phyloP scores from a whole-genome alignment of 176 grass and related monocot genomes.

The Guadua angustifolia region DNA sequence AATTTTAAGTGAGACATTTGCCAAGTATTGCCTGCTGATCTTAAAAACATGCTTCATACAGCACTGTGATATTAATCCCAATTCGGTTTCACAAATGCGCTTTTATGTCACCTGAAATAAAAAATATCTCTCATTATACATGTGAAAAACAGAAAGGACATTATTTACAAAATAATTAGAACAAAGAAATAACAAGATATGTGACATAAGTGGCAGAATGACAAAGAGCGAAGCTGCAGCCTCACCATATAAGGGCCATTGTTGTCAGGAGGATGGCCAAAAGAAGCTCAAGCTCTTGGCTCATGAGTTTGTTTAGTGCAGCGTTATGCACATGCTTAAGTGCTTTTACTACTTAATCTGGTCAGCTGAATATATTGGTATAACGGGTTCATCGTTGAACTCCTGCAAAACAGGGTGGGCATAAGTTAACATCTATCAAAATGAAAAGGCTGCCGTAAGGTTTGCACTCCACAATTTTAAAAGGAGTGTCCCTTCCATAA shows the following conservation, averaged over 20 bases:
- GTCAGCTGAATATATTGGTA: constrained; percentile 66
- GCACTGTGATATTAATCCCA: constrained; percentile 75
- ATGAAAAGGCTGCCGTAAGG: background rate
- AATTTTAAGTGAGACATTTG: constrained; percentile 81
- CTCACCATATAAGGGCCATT: constrained; percentile 77
- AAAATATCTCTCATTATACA: background rate
- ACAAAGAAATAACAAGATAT: constrained; percentile 2
- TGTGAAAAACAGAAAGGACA: background rate
- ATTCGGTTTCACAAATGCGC: constrained; percentile 79
- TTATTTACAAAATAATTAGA: background rate
- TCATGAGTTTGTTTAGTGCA: constrained; percentile 64
- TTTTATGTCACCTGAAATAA: constrained; percentile 64
- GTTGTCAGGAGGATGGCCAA: constrained; percentile 72
- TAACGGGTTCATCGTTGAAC: constrained; percentile 65
- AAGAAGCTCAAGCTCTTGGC: constrained; percentile 77
- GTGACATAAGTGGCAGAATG: background rate
- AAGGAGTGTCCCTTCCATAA: background rate
- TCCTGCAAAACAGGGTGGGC: constrained; percentile 36
- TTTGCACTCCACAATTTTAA: too few species aligned
- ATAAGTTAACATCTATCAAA: constrained; percentile 16
- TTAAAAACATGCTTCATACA: constrained; percentile 82
- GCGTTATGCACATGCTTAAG: constrained; percentile 65
- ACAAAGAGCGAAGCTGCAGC: background rate
- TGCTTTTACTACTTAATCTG: constrained; percentile 65
- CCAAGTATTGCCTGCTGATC: constrained; percentile 74